A percentile compares a stretch with the other conserved stretches of the same genome.
These are phyloP conservation scores for Spergularia bocconei DNA, from an alignment of 148 eudicot genomes.

Conservation along the genomic window DNA sequence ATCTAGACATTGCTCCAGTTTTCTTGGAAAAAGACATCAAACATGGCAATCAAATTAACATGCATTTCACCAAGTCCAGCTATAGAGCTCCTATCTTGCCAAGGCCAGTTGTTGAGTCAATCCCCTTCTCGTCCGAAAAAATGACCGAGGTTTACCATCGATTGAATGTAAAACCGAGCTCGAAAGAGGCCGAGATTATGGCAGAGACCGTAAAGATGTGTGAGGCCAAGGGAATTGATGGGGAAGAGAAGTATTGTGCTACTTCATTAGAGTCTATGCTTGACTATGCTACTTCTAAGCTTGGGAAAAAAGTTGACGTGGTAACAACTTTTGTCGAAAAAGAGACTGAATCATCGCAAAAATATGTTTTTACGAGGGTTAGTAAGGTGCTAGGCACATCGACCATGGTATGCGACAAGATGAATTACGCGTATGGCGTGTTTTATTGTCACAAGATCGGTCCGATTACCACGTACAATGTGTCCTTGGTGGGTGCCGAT, in stretches of 20 bases:
- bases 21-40: constrained; percentile 51
- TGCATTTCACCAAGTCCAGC: constrained; percentile 40
- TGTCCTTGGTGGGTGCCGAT: constrained; percentile 21
- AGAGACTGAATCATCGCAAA: constrained; percentile 16
- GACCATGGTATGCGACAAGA: constrained; percentile 29
- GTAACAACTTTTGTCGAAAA: constrained; percentile 32
- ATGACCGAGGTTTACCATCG: constrained; percentile 33
- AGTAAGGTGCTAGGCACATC: constrained; percentile 16
- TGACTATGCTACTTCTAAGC: constrained; percentile 45
- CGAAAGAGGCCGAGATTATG: constrained; percentile 44
- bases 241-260: constrained; percentile 58
- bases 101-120: constrained; percentile 37
- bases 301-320: constrained; percentile 42
- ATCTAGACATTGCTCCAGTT: constrained; percentile 53
- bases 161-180: constrained; percentile 39
- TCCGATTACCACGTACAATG: constrained; percentile 20
- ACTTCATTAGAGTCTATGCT: constrained; percentile 77
- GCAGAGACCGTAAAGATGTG: constrained; percentile 48
- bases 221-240: constrained; percentile 37
- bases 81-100: constrained; percentile 42
- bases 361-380: constrained; percentile 28
- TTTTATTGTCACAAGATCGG: constrained; percentile 30
- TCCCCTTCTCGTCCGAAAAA: constrained; percentile 58
- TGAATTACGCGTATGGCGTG: constrained; percentile 26
- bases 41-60: constrained; percentile 39